Evolutionary conservation across 306 rosid genomes (phyloP), one percentile per base, ranked within the genome.

Genomic region (Inga laurina): DNA sequence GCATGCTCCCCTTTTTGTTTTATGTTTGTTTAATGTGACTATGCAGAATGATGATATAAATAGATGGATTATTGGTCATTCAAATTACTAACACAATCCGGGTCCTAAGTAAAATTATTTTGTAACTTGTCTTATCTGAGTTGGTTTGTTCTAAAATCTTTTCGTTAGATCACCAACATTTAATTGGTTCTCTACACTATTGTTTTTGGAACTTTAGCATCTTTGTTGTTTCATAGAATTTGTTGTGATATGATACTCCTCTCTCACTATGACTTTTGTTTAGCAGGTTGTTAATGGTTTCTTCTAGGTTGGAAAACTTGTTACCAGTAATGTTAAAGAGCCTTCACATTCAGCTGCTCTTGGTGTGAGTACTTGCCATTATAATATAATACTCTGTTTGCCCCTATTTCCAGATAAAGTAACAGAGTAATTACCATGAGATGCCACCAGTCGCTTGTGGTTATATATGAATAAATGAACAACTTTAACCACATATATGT

Each of bases 211-310:
- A 75, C 43, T 73, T 78, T 30, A 9, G 64, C 72, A 48, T 81
- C 3, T 65, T 54, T 3, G 21, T 69, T 70, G 32, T 27, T 32
- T 64, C 18, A 54, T 75, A 30, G 51, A 7, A 22, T 49, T 41
- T 27, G 54, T 14, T 68, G 19, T 11, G 34, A 76, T 21, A 44
- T 45, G 49, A 12, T 51, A 13, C 44, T 16, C 56, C 35, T 77
- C n/a, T 85, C 69, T 70, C 39, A 46, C 69, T 51, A 82, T 66
- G 44, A 21, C 69, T 84, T 76, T 39, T 84, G 67, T 62, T 75
- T 59, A 57, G 72, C 94, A 96, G 99, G 99, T 94, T 88, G 97
- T 96, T 39, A 96, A 96, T 85, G 99, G 99, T 75, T 96, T 94
- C 88, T 96, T 96, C 84, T 93, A 98, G 97, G 98, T 84, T 59